Conservation (phyloP, 495 filamentous ascomycete species). For the Talaromyces borbonicus region DNA sequence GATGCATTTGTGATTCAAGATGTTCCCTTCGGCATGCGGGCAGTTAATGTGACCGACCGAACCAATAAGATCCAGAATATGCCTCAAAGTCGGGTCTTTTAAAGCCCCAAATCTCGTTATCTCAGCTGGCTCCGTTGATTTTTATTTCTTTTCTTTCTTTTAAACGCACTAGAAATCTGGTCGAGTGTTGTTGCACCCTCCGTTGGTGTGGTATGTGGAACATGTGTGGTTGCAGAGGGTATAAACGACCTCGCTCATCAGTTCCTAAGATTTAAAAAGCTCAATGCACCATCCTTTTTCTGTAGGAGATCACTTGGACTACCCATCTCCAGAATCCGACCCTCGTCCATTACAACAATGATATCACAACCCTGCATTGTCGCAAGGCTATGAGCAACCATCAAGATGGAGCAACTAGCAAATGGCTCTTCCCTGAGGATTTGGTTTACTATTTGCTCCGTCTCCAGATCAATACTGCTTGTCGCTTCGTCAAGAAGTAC, state of each 20-base stretch:
- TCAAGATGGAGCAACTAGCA: constrained; percentile 16
- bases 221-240: no score
- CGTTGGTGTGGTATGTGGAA: no score
- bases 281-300: not conserved
- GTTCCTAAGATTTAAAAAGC: no score
- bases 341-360: constrained; percentile 19
- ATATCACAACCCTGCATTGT: constrained; percentile 19
- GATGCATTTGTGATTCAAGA: not conserved
- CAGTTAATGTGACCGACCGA: not conserved
- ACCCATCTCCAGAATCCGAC: constrained; percentile 42
- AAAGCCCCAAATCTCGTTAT: no score
- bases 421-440: constrained; percentile 15
- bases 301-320: constrained; percentile 1
- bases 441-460: constrained; percentile 19
- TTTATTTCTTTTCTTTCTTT: no score
- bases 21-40: not conserved
- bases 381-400: constrained; percentile 23
- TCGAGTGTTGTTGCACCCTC: no score
- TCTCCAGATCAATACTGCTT: constrained; percentile 23
- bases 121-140: no score
- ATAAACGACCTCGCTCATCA: no score
- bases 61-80: not conserved
- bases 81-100: no score
- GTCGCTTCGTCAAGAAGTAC: constrained; percentile 36
- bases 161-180: no score